phyloP scores from a whole-genome alignment of 345 rosid species.

The Eucalyptus lansdowneana region DNA sequence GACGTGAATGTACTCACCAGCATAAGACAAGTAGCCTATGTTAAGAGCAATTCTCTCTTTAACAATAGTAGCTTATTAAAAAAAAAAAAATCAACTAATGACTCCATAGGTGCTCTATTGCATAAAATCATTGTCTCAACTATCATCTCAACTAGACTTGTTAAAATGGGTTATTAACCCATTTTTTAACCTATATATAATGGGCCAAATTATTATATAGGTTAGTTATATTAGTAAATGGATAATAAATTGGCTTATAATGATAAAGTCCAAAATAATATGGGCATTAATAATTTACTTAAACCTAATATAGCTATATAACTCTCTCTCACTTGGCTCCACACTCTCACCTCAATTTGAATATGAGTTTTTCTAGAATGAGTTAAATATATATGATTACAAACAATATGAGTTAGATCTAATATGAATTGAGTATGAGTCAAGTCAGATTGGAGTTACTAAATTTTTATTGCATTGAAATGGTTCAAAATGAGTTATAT shows the following conservation, averaged over 20 bases:
- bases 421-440: too few relatives aligned
- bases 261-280: too few relatives aligned
- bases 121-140: not conserved
- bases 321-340: not conserved
- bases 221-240: not conserved
- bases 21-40: not conserved
- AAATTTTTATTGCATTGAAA: too few relatives aligned
- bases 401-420: accelerated
- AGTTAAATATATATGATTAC: too few relatives aligned
- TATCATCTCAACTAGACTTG: not conserved
- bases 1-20: not conserved
- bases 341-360: not conserved
- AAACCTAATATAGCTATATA: too few relatives aligned
- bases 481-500: too few relatives aligned
- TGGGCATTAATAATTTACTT: not conserved
- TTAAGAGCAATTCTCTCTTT: not conserved
- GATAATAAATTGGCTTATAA: too few relatives aligned
- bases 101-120: not conserved
- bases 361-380: too few relatives aligned
- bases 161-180: not conserved
- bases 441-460: too few relatives aligned
- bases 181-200: not conserved
- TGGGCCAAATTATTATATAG: not conserved
- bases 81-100: not conserved
- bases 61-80: not conserved